phyloP scores from a whole-genome alignment of 495 filamentous ascomycete species.

The Talaromyces borbonicus region DNA sequence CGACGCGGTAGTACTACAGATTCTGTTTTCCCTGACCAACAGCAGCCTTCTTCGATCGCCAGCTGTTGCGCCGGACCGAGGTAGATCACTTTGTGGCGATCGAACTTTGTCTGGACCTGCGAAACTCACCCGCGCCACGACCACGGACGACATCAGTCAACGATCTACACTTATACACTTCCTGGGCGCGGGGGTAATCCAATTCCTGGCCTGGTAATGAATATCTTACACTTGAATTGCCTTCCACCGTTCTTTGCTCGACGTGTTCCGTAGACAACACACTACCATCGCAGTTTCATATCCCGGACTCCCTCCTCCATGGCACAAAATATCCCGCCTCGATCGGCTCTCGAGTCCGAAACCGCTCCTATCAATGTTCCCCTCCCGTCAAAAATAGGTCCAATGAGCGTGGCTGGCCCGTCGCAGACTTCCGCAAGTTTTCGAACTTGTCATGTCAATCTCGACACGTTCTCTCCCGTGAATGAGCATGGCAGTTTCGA shows the following conservation, averaged over 20 bases:
- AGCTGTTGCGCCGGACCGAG: too few relatives aligned
- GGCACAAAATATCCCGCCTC: slow-evolving; percentile 6
- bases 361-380: background rate
- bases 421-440: slow-evolving; percentile 10
- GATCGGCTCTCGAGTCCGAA: slow-evolving; percentile 2
- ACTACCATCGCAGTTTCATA: too few relatives aligned
- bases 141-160: too few relatives aligned
- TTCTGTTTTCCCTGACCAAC: too few relatives aligned
- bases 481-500: slow-evolving; percentile 94
- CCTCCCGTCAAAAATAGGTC: background rate
- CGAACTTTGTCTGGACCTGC: too few relatives aligned
- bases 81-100: too few relatives aligned
- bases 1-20: too few relatives aligned
- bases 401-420: slow-evolving; percentile 1
- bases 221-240: background rate
- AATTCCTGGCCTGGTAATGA: background rate
- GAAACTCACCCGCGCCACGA: too few relatives aligned
- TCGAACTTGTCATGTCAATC: slow-evolving; percentile 44
- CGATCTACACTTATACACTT: too few relatives aligned
- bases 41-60: too few relatives aligned
- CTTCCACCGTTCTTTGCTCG: background rate
- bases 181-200: too few relatives aligned
- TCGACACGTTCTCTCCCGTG: slow-evolving; percentile 64
- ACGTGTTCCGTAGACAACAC: background rate
- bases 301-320: too few relatives aligned